Evolutionary conservation across 2,329 filamentous ascomycete genomes (phyloP).

Genomic region (Venturia effusa): DNA sequence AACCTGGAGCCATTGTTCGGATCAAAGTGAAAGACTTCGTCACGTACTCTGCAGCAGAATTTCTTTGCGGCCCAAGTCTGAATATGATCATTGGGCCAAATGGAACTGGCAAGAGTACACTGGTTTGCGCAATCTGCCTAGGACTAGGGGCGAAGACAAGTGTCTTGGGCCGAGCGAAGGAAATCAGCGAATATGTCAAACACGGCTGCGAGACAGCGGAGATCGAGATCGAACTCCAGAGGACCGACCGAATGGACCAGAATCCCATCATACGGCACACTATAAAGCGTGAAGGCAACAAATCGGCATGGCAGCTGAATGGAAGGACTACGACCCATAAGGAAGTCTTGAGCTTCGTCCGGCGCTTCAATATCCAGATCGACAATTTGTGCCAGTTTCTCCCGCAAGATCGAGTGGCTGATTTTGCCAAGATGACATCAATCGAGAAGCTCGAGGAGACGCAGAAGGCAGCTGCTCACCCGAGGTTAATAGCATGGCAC

Average conservation of each 20-base stretch:
- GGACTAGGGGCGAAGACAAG: constrained; percentile 74
- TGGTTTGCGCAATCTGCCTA: constrained; percentile 93
- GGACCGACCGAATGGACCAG: constrained; percentile 14
- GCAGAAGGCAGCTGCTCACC: constrained; percentile 73
- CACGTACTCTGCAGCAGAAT: constrained; percentile 87
- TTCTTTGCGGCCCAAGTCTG: constrained; percentile 78
- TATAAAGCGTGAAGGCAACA: constrained; percentile 76
- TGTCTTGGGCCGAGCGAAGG: constrained; percentile 75
- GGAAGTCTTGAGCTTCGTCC: constrained; percentile 55
- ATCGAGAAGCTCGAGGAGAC: constrained; percentile 77
- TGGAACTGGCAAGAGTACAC: constrained; percentile 91
- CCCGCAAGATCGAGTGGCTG: constrained; percentile 88
- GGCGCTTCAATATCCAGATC: constrained; percentile 75
- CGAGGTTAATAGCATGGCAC: constrained; percentile 72
- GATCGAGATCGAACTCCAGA: constrained; percentile 83
- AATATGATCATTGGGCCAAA: constrained; percentile 99
- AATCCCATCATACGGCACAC: constrained; percentile 68
- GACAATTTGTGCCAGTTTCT: constrained; percentile 97
- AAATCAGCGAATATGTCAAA: constrained; percentile 85
- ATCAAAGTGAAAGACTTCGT: constrained; percentile 85
- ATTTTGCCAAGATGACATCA: constrained; percentile 77
- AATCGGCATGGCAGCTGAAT: constrained; percentile 68
- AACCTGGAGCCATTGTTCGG: constrained; percentile 78
- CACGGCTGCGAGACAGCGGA: constrained; percentile 66
- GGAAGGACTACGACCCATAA: constrained; percentile 50